These are phyloP conservation scores for Emmonsiellopsis sp. DNA, from an alignment of 2,329 filamentous ascomycete species.

Conservation along the genomic window DNA sequence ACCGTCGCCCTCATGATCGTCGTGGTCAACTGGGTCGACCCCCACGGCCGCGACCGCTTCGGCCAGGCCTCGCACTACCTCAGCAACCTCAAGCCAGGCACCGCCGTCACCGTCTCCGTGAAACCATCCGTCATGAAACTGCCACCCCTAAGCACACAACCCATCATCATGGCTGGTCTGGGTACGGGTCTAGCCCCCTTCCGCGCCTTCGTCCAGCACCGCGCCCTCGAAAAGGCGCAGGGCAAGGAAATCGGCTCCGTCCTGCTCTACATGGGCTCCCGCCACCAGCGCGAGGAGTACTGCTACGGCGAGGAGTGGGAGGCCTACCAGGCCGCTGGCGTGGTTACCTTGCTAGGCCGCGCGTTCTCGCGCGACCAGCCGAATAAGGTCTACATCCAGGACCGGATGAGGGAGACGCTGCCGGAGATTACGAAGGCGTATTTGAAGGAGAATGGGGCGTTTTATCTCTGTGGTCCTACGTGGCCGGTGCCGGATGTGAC, in stretches of 20 bases:
- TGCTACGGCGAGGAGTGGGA: constrained; percentile 99
- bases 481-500: constrained; percentile 98
- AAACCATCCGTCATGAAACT: constrained; percentile 99
- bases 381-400: constrained; percentile 99
- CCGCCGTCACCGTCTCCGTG: constrained; percentile 83
- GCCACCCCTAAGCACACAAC: constrained; percentile 75
- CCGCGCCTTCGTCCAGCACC: constrained; percentile 97
- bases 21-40: constrained; percentile 90
- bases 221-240: constrained; percentile 94
- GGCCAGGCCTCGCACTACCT: constrained; percentile 92
- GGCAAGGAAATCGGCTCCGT: constrained; percentile 91
- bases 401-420: constrained; percentile 87
- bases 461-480: constrained; percentile 95
- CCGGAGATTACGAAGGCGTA: constrained; percentile 77
- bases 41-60: constrained; percentile 76
- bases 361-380: constrained; percentile 96
- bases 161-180: constrained; percentile 98
- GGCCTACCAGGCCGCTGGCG: constrained; percentile 88
- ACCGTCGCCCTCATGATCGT: constrained; percentile 94
- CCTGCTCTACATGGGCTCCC: constrained; percentile 90
- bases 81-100: constrained; percentile 62
- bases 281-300: constrained; percentile 97
- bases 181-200: constrained; percentile 97
- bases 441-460: constrained; percentile 76
- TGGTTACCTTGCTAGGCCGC: constrained; percentile 85